Percentiles rank a stretch among this genome's conserved stretches.
phyloP scores from a whole-genome alignment of 371 early-diverging fungal species.

The Chytridium lagenaria region DNA sequence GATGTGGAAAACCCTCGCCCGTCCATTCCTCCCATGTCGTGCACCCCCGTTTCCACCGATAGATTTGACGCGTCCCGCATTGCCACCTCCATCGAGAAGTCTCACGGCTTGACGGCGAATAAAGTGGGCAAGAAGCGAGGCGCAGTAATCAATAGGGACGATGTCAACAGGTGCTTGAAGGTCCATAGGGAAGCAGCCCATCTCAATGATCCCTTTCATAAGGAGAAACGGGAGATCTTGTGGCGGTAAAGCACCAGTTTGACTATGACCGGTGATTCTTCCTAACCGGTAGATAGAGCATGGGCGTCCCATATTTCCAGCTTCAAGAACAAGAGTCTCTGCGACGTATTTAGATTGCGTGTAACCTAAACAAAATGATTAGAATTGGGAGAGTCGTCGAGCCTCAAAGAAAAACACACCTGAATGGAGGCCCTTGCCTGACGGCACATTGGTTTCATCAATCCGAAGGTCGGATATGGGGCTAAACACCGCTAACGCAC shows the following conservation, averaged over 20 bases:
- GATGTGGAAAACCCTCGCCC: conserved; percentile 9
- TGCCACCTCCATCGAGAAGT: too few relatives aligned
- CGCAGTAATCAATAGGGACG: background rate
- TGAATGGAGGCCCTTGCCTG: background rate
- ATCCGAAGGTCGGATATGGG: conserved; percentile 10
- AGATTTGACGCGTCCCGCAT: background rate
- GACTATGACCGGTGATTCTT: background rate
- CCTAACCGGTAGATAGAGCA: conserved; percentile 10
- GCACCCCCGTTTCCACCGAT: too few relatives aligned
- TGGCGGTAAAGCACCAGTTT: background rate
- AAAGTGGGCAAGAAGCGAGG: background rate
- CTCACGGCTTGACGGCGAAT: background rate
- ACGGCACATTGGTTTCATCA: conserved; percentile 7
- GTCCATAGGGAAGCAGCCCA: conserved; percentile 1
- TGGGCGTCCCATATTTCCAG: background rate
- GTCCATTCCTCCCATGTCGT: background rate
- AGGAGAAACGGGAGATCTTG: conserved; percentile 4
- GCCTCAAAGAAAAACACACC: too few relatives aligned
- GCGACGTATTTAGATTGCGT: conserved; percentile 3
- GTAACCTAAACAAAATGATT: too few relatives aligned
- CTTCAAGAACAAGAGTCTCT: conserved; percentile 3
- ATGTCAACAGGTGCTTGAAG: background rate
- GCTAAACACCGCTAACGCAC: conserved; percentile 5
- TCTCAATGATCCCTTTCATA: background rate
- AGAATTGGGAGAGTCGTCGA: too few relatives aligned